A percentile compares a stretch with the other conserved stretches of the same genome.
These are phyloP conservation scores for Nicotiana sylvestris DNA, from an alignment of 257 asterid species.

Conservation along the genomic window DNA sequence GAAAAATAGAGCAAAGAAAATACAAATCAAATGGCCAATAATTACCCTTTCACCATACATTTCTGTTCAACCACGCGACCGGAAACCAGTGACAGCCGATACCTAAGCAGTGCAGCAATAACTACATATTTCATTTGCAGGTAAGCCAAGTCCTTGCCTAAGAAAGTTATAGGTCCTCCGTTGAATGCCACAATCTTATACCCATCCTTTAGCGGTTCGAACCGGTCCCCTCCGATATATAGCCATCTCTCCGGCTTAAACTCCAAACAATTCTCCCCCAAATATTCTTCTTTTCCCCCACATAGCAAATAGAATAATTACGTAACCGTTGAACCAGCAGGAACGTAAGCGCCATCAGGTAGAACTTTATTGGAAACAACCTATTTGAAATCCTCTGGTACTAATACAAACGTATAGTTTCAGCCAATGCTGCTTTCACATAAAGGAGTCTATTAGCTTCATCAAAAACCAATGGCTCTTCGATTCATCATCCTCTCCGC, in stretches of 20 bases:
- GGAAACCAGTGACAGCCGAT: constrained; percentile 50
- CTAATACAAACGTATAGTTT: constrained; percentile 70
- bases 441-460: constrained; percentile 67
- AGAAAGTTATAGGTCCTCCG: constrained; percentile 79
- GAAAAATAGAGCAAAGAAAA: no score
- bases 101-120: constrained; percentile 37
- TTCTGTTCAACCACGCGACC: constrained; percentile 74
- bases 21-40: no score
- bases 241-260: constrained; percentile 88
- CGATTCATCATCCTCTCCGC: constrained; percentile 60
- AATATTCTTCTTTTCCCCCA: constrained; percentile 59
- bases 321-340: constrained; percentile 66
- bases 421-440: constrained; percentile 64
- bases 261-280: constrained; percentile 81
- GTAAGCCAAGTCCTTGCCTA: constrained; percentile 85
- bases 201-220: constrained; percentile 56
- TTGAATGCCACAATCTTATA: constrained; percentile 70
- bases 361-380: constrained; percentile 60
- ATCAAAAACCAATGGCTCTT: constrained; percentile 69
- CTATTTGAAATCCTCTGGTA: constrained; percentile 73
- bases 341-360: constrained; percentile 61
- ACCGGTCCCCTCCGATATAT: constrained; percentile 47
- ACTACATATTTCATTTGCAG: constrained; percentile 90
- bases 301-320: constrained; percentile 74
- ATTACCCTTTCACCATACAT: no score